Evolutionary conservation across 1,284 basidiomycete species (phyloP), one percentile per base, ranked within the genome.

Genomic region (Ganoderma lucidum): DNA sequence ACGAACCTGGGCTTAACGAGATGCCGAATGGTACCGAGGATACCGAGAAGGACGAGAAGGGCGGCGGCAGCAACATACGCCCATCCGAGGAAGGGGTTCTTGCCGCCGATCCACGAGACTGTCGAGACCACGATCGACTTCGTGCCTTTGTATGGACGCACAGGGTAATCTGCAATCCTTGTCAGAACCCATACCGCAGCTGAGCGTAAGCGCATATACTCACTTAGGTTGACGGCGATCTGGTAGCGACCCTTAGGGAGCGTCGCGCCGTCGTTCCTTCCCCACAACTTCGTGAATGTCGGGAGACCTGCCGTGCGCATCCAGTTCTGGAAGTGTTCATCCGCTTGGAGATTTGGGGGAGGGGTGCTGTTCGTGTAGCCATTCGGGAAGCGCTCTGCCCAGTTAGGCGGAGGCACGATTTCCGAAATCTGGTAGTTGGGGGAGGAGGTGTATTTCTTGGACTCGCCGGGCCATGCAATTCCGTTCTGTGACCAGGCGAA

Each of bases 281-380:
- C 96, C 80, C 94, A 99, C 28, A 99, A 84, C 82, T 99, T 99
- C 56, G 96, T 91, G 83, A 99, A 99, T 0, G 97, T 98, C 0
- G 98, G 97, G 66, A 99, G 83, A 30, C 97, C 97, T 0, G 98
- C 96, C 1, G 96, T 97, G 70, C 97, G 90, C 98, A 99, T 99
- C 98, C 98, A 99, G 75, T 99, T 97, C 82, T 98, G 96, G 85
- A 99, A 99, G 78, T 96, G 97, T 81, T 99, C 95, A 79, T 99
- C 90, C 1, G 81, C 77, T 64, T 84, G 83, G 42, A 99, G 85
- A 78, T 98, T 85, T 14, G 96, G 97, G 44, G 94, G 89, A n/a
- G 86, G 85, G 68, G 85, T 89, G 10, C 83, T 81, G 5, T 83
- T 80, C 3, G 89, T 90, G 83, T 99, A 99, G 65, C 88, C 88